Evolutionary conservation across 495 filamentous ascomycete genomes (phyloP), one percentile per base, ranked within the genome.

Genomic region (Cladorrhinum samala): DNA sequence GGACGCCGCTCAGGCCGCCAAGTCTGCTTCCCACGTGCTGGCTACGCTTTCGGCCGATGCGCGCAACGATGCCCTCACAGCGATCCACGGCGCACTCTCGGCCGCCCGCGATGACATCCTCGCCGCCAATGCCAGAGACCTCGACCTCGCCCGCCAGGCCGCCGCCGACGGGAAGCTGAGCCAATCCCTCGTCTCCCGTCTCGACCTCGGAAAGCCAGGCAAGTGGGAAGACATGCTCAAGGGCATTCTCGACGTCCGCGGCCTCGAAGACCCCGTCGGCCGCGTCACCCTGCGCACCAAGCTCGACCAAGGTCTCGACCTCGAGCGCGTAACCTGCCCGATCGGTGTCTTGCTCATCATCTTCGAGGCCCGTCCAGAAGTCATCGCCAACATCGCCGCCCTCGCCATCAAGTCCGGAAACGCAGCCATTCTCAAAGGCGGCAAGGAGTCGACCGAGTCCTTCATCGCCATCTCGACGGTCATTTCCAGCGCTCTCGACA

Each of bases 181-280:
- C 60, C 79, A 86, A 58, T 94, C 89, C 66, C 77, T 99, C 16
- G 77, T 97, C n/a, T 93, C 95, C 61, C 77, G 93, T 57, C 76
- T 99, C 48, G 92, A 97, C 60, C 72, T 98, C 9, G 81, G 83
- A 8, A 85, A 86, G 64, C 79, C 81, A 49, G 90, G 91, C 37
- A 97, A 98, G 74, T 98, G 84, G 79, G 89, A 96, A 60, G 93
- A 96, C 59, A 99, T 97, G 93, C 78, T 99, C 44, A 84, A 94
- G 68, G 94, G 93, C 23, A 94, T 99, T 56, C 66, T 96, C 47
- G 88, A 92, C 70, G 94, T 99, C 38, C 78, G 87, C 57, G 82
- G 81, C 47, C 77, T 99, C 13, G 83, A 86, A 52, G 93, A 99
- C 72, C 93, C 94, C 57, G 93, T 97, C 59, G 91, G 91, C 61